These are phyloP conservation scores for Arthrobotrys pseudoclavata DNA, from an alignment of 2,329 filamentous ascomycete species.

Conservation along the genomic window DNA sequence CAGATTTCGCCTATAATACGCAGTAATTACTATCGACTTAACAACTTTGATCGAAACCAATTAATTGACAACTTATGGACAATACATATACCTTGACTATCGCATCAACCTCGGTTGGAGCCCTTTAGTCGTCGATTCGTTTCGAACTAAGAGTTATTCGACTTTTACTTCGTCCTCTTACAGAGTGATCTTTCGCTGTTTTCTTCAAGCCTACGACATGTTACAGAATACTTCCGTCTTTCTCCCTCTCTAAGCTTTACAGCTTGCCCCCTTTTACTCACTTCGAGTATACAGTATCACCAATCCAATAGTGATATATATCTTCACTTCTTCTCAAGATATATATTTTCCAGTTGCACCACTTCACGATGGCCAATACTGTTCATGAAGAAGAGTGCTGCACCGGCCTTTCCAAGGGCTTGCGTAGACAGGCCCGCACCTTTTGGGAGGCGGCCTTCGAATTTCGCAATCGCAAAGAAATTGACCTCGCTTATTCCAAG, in stretches of 20 bases:
- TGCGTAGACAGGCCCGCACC: slow-evolving; percentile 46
- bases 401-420: slow-evolving; percentile 38
- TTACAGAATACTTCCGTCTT: slow-evolving; percentile 1
- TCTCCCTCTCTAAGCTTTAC: slow-evolving; percentile 5
- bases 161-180: slow-evolving; percentile 17
- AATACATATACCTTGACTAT: slow-evolving; percentile 10
- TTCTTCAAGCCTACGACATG: slow-evolving; percentile 5
- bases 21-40: slow-evolving; percentile 9
- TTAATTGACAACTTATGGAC: slow-evolving; percentile 47
- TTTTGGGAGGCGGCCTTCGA: slow-evolving; percentile 36
- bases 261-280: background rate
- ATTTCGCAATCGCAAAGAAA: slow-evolving; percentile 39
- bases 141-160: slow-evolving; percentile 15
- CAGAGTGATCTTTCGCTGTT: slow-evolving; percentile 6
- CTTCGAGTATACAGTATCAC: slow-evolving; percentile 5
- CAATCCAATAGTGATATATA: slow-evolving; percentile 46
- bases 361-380: slow-evolving; percentile 34
- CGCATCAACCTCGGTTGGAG: slow-evolving; percentile 33
- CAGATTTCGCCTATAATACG: background rate
- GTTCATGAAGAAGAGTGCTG: slow-evolving; percentile 44
- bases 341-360: slow-evolving; percentile 46
- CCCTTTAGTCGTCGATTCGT: slow-evolving; percentile 29
- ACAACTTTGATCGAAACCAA: slow-evolving; percentile 28
- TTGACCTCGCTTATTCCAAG: slow-evolving; percentile 43
- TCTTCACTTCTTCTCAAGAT: slow-evolving; percentile 33